Conservation (phyloP, 148 eudicot genomes). For the Silene uniflora region DNA sequence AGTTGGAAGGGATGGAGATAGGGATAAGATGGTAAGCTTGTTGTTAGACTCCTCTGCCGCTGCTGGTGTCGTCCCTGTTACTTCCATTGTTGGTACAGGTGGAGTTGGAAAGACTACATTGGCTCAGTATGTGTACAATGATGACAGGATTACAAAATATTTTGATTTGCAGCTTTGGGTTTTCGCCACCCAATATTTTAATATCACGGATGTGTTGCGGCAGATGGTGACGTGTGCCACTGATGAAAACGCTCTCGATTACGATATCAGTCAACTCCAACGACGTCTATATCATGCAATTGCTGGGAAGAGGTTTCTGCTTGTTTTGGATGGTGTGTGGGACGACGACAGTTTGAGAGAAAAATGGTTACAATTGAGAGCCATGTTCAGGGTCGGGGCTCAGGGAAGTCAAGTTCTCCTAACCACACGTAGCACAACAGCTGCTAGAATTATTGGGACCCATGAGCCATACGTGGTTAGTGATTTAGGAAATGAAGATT, state of each 20-base stretch:
- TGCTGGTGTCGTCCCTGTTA: neutral
- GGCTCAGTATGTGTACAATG: slow-evolving; percentile 6
- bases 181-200: neutral
- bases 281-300: neutral
- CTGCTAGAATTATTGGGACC: neutral
- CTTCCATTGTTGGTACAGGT: slow-evolving; percentile 15
- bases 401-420: slow-evolving; percentile 7
- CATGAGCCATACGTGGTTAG: neutral
- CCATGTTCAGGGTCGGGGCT: neutral
- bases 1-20: slow-evolving; percentile 12
- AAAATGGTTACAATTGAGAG: neutral
- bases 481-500: slow-evolving; percentile 5
- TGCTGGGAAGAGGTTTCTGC: slow-evolving; percentile 5
- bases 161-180: slow-evolving; percentile 19
- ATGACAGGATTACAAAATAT: neutral
- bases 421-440: slow-evolving; percentile 6
- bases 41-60: neutral
- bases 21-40: neutral
- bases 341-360: neutral
- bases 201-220: neutral
- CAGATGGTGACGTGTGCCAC: neutral
- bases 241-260: neutral
- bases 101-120: slow-evolving; percentile 19
- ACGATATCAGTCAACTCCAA: neutral
- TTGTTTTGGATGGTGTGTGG: slow-evolving; percentile 19